phyloP scores from a whole-genome alignment of 2,329 filamentous ascomycete genomes.

The Colletotrichum sp. region DNA sequence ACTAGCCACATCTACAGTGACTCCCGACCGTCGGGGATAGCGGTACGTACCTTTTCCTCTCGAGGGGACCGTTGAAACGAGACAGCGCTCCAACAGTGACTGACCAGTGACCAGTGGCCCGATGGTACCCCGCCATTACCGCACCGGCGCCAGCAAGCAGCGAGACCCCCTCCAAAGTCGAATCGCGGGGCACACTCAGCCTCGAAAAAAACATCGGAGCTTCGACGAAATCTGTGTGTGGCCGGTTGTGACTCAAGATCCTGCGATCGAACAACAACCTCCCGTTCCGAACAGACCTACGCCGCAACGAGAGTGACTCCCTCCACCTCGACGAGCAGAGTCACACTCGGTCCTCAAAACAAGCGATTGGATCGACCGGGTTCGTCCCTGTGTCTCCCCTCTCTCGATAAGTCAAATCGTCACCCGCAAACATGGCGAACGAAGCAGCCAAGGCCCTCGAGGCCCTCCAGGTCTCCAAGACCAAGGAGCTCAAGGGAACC shows the following conservation, averaged over 20 bases:
- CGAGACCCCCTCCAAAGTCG: neutral
- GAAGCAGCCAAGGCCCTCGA: conserved; percentile 54
- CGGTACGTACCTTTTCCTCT: neutral
- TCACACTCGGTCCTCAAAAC: neutral
- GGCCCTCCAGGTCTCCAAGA: conserved; percentile 59
- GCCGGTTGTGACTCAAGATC: conserved; percentile 20
- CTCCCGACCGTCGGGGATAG: neutral
- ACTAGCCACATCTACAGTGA: neutral
- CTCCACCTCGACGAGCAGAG: neutral
- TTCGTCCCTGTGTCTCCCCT: neutral
- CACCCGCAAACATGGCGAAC: conserved; percentile 47
- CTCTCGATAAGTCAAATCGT: neutral
- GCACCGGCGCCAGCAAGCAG: neutral
- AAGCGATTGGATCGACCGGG: neutral
- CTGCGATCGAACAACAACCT: neutral
- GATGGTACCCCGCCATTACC: conserved; percentile 21
- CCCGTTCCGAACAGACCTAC: neutral
- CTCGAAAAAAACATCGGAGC: conserved; percentile 22
- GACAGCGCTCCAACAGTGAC: neutral
- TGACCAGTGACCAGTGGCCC: conserved; percentile 7
- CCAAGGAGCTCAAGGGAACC: conserved; percentile 70
- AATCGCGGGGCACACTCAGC: conserved; percentile 24
- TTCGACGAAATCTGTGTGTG: conserved; percentile 15
- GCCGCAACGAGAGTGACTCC: neutral
- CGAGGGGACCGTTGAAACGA: neutral